These are phyloP conservation scores for Tilletia indica DNA, from an alignment of 1,284 basidiomycete species.

Conservation along the genomic window DNA sequence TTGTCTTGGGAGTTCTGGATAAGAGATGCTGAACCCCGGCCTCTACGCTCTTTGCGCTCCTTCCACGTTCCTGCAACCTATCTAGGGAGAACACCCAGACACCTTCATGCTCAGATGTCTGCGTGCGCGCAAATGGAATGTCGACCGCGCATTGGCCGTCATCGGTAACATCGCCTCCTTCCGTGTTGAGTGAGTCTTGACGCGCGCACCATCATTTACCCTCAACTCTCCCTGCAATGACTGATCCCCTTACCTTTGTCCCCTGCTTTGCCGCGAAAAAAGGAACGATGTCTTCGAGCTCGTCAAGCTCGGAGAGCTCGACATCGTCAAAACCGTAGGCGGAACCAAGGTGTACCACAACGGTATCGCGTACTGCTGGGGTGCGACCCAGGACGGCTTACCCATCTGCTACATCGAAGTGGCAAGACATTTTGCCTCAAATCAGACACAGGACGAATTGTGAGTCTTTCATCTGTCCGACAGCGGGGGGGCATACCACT, in stretches of 20 bases:
- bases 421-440: conserved; percentile 43
- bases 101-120: conserved; percentile 34
- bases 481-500: too few relatives aligned
- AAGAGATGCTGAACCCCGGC: neutral
- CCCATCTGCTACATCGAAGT: conserved; percentile 51
- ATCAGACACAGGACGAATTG: conserved; percentile 49
- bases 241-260: neutral
- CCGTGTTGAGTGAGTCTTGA: conserved; percentile 30
- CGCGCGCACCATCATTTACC: neutral
- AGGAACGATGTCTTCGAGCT: conserved; percentile 41
- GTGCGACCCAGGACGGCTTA: conserved; percentile 39
- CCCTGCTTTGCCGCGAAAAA: conserved; percentile 24
- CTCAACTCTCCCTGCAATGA: neutral
- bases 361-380: conserved; percentile 43
- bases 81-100: conserved; percentile 47
- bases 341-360: conserved; percentile 47
- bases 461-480: neutral
- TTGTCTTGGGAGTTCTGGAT: too few relatives aligned
- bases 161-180: conserved; percentile 37
- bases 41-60: neutral
- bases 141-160: conserved; percentile 40
- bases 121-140: conserved; percentile 30
- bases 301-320: conserved; percentile 39
- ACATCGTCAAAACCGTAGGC: conserved; percentile 36
- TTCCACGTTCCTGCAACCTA: neutral